Evolutionary conservation across 495 filamentous ascomycete species (phyloP).

Genomic region (Penicillium paxilli): DNA sequence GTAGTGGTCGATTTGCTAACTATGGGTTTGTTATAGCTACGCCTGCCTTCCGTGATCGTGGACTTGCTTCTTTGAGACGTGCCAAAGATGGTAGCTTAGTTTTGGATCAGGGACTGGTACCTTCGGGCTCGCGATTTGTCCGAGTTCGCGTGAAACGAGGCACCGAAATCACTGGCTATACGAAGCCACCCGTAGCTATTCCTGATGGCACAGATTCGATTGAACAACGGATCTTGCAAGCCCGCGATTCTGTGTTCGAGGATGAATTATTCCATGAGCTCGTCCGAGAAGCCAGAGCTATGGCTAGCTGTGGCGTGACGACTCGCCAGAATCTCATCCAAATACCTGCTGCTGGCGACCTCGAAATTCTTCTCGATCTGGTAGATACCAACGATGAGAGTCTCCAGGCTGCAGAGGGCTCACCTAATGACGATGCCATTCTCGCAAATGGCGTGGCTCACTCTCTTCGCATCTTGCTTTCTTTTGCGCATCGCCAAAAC

Average conservation of each 20-base stretch:
- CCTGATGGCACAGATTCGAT: constrained; percentile 33
- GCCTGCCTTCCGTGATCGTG: constrained; percentile 72
- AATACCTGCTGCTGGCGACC: constrained; percentile 53
- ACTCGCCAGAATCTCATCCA: constrained; percentile 56
- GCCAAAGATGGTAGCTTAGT: constrained; percentile 71
- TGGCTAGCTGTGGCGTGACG: constrained; percentile 66
- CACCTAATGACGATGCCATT: constrained; percentile 22
- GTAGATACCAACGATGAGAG: constrained; percentile 53
- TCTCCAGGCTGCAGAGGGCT: constrained; percentile 3
- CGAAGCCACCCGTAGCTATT: constrained; percentile 39
- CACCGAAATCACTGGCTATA: constrained; percentile 39
- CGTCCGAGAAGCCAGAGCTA: constrained; percentile 70
- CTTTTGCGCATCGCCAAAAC: constrained; percentile 68
- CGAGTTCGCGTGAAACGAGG: constrained; percentile 57
- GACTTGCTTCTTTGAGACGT: constrained; percentile 73
- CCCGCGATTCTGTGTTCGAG: constrained; percentile 84
- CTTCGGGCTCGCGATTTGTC: constrained; percentile 58
- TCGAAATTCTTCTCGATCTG: constrained; percentile 64
- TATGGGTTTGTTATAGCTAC: constrained; percentile 53
- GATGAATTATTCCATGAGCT: constrained; percentile 95
- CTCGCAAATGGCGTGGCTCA: constrained; percentile 59
- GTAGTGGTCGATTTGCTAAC: too few relatives aligned
- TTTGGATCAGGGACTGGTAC: constrained; percentile 67
- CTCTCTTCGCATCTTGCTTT: constrained; percentile 68
- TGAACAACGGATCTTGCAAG: constrained; percentile 72